Evolutionary conservation across 495 filamentous ascomycete species (phyloP), one percentile per base, ranked within the genome.

Genomic region (Penicillium bialowiezense): DNA sequence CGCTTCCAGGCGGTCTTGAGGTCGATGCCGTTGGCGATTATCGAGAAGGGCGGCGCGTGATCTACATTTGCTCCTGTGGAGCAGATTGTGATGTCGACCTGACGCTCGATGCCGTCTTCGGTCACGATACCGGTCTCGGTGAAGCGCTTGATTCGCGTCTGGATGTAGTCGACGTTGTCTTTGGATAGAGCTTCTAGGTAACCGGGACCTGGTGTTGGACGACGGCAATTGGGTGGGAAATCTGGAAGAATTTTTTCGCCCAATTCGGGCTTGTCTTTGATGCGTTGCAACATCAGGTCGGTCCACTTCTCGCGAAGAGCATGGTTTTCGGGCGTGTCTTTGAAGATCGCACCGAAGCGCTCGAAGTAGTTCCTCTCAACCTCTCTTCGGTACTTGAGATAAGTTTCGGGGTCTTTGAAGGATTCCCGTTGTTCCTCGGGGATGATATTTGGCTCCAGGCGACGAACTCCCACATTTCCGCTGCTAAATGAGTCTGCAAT

Each of bases 111-210:
- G 26, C 81, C 81, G 51, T 81, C 79, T 13, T 60, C 62, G 0
- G 81, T 80, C 26, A 77, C 62, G 49, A 86, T 78, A 5, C 80
- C 81, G 1, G 65, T 80, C 23, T 69, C 67, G 0, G 79, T 85
- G 56, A 88, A 79, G 7, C 66, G 63, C 37, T 73, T 55, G 60
- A 89, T 89, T 17, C 62, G 70, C 0, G 71, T 73, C 37, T 68
- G 69, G 56, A 87, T 79, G 50, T 82, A 82, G 44, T 71, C 66
- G 21, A 84, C 82, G 48, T 90, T 88, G 15, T 77, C 71, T 59
- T 84, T 73, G 2, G 75, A 67, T 37, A 90, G 64, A 12, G 85
- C 79, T 53, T 89, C 86, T 14, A 90, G 77, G 59, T 89, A 90
- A 0, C 83, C 84, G 6, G 82, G 82, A 0, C 85, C 87, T 0